Evolutionary conservation across 2,329 filamentous ascomycete species (phyloP).

Genomic region (Teratosphaeria nubilosa): DNA sequence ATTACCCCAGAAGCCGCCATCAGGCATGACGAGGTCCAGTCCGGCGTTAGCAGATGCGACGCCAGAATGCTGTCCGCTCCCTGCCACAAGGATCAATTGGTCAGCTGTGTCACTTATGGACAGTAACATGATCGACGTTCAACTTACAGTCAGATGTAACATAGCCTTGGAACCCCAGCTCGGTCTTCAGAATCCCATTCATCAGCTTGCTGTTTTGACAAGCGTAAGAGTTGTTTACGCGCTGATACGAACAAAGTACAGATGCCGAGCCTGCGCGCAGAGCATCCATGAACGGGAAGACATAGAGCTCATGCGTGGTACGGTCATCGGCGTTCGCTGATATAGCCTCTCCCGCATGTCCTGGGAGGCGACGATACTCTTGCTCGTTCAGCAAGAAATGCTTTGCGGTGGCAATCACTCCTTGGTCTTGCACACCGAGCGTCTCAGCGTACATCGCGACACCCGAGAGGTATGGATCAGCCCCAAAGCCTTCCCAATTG

Average conservation of each 20-base stretch:
- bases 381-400: slow-evolving; percentile 68
- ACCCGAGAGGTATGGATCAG: slow-evolving; percentile 50
- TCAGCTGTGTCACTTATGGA: background rate
- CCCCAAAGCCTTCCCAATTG: slow-evolving; percentile 67
- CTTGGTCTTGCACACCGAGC: slow-evolving; percentile 51
- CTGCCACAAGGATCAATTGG: background rate
- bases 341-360: slow-evolving; percentile 39
- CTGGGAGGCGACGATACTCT: slow-evolving; percentile 48
- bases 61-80: slow-evolving; percentile 53
- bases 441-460: background rate
- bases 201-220: slow-evolving; percentile 57
- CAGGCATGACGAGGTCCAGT: slow-evolving; percentile 74
- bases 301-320: slow-evolving; percentile 58
- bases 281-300: slow-evolving; percentile 64
- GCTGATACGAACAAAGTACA: slow-evolving; percentile 67
- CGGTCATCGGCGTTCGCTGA: slow-evolving; percentile 56
- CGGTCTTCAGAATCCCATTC: slow-evolving; percentile 56
- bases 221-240: slow-evolving; percentile 61
- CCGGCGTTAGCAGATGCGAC: slow-evolving; percentile 45
- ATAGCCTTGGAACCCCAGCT: slow-evolving; percentile 45
- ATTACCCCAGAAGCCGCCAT: background rate
- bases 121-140: background rate
- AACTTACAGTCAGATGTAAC: background rate
- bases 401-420: slow-evolving; percentile 69
- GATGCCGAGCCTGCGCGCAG: slow-evolving; percentile 56